Conservation (phyloP, 1,284 basidiomycete genomes). For the Rhodofomes roseus region DNA sequence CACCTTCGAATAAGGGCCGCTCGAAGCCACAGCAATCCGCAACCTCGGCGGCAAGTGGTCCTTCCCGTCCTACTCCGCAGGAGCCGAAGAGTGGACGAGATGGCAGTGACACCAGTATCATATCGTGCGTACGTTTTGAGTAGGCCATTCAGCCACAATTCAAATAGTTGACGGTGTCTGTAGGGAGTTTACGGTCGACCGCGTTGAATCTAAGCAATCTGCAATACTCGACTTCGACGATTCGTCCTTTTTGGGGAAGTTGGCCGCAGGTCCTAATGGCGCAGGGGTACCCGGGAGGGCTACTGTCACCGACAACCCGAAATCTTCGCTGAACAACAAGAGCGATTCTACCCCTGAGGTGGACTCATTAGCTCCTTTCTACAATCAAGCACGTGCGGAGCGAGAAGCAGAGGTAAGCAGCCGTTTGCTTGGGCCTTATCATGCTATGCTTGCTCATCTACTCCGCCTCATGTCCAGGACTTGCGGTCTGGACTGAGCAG, state of each 20-base stretch:
- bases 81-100: not conserved
- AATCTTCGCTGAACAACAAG: not conserved
- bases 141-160: not conserved
- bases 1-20: constrained; percentile 2
- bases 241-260: not conserved
- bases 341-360: constrained; percentile 8
- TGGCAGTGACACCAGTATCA: constrained; percentile 15
- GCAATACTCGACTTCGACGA: not conserved
- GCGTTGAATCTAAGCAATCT: constrained; percentile 4
- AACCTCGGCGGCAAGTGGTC: not conserved
- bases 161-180: constrained; percentile 5
- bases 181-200: constrained; percentile 22
- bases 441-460: no score
- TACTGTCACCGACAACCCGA: not conserved
- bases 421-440: not conserved
- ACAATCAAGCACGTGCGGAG: constrained; percentile 49
- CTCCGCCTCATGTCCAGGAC: not conserved
- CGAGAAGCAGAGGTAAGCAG: constrained; percentile 35
- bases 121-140: constrained; percentile 18
- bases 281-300: not conserved
- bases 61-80: not conserved
- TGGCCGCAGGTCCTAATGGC: not conserved
- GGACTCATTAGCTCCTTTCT: constrained; percentile 66
- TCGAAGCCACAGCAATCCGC: not conserved
- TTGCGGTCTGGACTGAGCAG: not conserved